These are phyloP conservation scores for Vitis hybrid DNA, from an alignment of 177 flowering plant species.

Conservation along the genomic window DNA sequence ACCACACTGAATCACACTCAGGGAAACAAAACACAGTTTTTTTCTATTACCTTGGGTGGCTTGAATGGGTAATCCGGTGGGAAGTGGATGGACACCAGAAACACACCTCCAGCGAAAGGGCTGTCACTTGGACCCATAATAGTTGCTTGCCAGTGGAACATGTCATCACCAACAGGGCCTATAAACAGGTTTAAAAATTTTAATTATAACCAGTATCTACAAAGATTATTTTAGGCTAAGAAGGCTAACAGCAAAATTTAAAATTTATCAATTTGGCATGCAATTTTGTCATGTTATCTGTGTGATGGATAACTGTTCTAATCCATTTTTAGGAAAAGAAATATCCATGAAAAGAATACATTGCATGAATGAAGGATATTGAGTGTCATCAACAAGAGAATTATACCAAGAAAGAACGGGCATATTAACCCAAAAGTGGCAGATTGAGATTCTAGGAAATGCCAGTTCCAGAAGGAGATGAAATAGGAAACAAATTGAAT, in stretches of 20 bases:
- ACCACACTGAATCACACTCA: too few relatives aligned
- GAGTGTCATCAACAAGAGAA: background rate
- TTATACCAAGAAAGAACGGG: background rate
- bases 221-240: background rate
- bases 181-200: background rate
- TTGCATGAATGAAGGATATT: too few relatives aligned
- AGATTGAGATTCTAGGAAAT: background rate
- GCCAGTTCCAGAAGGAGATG: background rate
- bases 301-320: too few relatives aligned
- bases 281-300: too few relatives aligned
- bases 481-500: background rate
- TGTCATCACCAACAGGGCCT: slow-evolving; percentile 64
- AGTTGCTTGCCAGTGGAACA: slow-evolving; percentile 68
- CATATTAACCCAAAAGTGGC: background rate
- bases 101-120: slow-evolving; percentile 63
- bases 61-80: slow-evolving; percentile 69
- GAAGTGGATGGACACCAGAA: slow-evolving; percentile 55
- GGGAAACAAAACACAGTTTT: background rate
- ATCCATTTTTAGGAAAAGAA: too few relatives aligned
- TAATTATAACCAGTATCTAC: background rate
- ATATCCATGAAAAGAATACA: too few relatives aligned
- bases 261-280: too few relatives aligned
- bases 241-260: background rate
- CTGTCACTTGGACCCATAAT: slow-evolving; percentile 67
- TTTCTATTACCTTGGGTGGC: slow-evolving; percentile 55